A percentile compares a stretch with the other conserved stretches of the same genome.
Conservation (phyloP, 192 early-diverging fungal genomes). For the Backusella luteola region DNA sequence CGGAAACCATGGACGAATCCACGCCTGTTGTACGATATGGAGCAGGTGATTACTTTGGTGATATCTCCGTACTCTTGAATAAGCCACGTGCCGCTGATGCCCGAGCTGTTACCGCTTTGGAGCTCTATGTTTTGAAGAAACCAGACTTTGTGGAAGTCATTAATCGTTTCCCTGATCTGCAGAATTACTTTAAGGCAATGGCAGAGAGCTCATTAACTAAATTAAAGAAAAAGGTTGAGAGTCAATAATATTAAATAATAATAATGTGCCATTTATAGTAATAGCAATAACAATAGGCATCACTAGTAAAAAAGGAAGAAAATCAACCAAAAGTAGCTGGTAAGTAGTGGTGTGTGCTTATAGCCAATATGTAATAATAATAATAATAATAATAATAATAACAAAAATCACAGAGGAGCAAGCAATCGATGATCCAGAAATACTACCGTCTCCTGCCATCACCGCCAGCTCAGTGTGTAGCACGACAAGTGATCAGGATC, state of each 20-base stretch:
- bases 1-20: not conserved
- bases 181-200: conserved; percentile 12
- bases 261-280: too few species aligned
- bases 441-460: not conserved
- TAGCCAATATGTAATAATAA: not conserved
- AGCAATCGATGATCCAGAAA: not conserved
- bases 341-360: not conserved
- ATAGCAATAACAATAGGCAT: not conserved
- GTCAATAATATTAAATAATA: not conserved
- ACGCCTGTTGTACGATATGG: conserved; percentile 33
- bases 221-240: not conserved
- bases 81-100: conserved; percentile 46
- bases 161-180: conserved; percentile 21
- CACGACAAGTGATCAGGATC: conserved; percentile 34
- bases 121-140: conserved; percentile 48
- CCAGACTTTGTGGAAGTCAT: conserved; percentile 38
- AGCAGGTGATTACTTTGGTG: conserved; percentile 52
- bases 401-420: not conserved
- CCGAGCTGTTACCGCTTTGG: conserved; percentile 44
- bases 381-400: too few species aligned
- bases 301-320: conserved; percentile 10
- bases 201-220: conserved; percentile 8
- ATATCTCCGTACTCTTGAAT: conserved; percentile 46
- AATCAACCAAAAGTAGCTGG: not conserved
- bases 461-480: conserved; percentile 21